A percentile compares a stretch with the other conserved stretches of the same genome.
Conservation (phyloP, 2,329 filamentous ascomycete species). For the Metarhizium robertsii region DNA sequence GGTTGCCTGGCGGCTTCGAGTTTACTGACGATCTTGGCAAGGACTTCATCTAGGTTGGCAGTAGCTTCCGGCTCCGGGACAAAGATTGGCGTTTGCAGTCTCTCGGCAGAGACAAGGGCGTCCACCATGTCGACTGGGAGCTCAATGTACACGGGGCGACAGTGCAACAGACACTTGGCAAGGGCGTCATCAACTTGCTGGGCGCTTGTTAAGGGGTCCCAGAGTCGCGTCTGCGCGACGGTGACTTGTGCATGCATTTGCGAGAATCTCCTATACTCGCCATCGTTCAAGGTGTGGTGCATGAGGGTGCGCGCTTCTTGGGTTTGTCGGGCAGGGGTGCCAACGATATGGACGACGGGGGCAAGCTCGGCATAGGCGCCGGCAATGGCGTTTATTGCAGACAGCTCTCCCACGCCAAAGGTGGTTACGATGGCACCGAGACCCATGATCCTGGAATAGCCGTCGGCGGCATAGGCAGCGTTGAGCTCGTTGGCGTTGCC, state of each 20-base stretch:
- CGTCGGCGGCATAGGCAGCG: slow-evolving; percentile 47
- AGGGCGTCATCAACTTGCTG: slow-evolving; percentile 28
- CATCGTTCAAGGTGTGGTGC: slow-evolving; percentile 48
- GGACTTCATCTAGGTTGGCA: slow-evolving; percentile 14
- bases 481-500: slow-evolving; percentile 52
- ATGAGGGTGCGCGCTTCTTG: slow-evolving; percentile 34
- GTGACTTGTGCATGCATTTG: slow-evolving; percentile 40
- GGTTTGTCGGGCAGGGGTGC: slow-evolving; percentile 34
- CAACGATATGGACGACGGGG: slow-evolving; percentile 49
- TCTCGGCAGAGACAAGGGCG: slow-evolving; percentile 20
- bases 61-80: slow-evolving; percentile 5
- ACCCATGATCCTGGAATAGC: slow-evolving; percentile 45
- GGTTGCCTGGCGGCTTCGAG: slow-evolving; percentile 36
- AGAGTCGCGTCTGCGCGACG: slow-evolving; percentile 33
- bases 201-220: slow-evolving; percentile 33
- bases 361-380: slow-evolving; percentile 48
- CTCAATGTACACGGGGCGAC: slow-evolving; percentile 47
- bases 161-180: slow-evolving; percentile 36
- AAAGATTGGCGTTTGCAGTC: slow-evolving; percentile 13
- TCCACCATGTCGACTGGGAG: slow-evolving; percentile 44
- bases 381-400: slow-evolving; percentile 49
- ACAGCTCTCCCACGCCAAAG: slow-evolving; percentile 49
- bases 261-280: slow-evolving; percentile 40
- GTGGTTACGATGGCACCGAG: slow-evolving; percentile 44
- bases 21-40: slow-evolving; percentile 27